Conservation (phyloP, 2,329 filamentous ascomycete species). For the Penicillium sumatraense region DNA sequence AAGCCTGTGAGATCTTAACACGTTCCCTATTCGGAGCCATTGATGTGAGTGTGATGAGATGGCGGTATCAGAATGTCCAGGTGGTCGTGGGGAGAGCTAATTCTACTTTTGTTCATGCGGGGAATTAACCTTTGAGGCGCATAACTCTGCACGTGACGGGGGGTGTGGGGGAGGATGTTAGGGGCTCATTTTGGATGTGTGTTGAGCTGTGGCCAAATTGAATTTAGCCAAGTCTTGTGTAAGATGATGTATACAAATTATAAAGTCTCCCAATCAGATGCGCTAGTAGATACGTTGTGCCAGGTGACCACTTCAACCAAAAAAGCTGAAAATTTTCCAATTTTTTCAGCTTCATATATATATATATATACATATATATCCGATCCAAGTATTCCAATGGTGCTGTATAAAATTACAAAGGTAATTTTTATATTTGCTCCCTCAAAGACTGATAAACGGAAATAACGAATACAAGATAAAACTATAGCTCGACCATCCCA, state of each 20-base stretch:
- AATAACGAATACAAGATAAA: neutral
- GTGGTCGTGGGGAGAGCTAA: slow-evolving; percentile 4
- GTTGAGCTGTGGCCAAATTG: neutral
- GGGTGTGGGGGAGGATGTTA: neutral
- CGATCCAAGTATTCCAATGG: neutral
- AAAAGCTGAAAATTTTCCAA: too few species aligned
- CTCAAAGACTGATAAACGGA: neutral
- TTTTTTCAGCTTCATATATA: neutral
- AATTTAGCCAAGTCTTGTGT: neutral
- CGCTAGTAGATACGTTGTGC: neutral
- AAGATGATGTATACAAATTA: neutral
- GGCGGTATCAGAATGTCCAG: neutral
- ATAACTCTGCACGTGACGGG: neutral
- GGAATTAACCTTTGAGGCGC: neutral
- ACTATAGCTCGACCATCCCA: neutral
- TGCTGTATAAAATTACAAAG: neutral
- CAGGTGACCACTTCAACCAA: neutral
- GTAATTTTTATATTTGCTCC: neutral
- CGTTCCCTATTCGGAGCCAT: slow-evolving; percentile 2
- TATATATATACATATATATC: neutral
- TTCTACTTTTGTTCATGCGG: neutral
- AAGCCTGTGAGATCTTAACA: slow-evolving; percentile 1
- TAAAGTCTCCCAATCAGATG: neutral
- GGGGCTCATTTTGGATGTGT: neutral
- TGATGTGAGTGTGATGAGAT: neutral